A percentile compares a stretch with the other conserved stretches of the same genome.
These are phyloP conservation scores for Elsinoe arachidis DNA, from an alignment of 2,329 filamentous ascomycete genomes.

Conservation along the genomic window DNA sequence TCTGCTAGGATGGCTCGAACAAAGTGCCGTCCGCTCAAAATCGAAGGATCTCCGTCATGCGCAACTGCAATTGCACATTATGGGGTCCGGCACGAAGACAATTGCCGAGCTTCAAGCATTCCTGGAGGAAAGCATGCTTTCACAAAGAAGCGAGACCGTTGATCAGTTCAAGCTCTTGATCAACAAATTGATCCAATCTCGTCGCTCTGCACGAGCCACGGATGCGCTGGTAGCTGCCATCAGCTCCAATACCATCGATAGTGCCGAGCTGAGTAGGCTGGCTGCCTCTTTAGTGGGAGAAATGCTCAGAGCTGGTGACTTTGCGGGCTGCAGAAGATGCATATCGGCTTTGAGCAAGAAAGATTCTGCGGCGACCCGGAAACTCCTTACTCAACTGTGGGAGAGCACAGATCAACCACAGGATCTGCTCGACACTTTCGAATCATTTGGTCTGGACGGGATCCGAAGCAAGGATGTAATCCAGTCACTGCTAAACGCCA, in stretches of 20 bases:
- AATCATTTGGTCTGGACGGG: background rate
- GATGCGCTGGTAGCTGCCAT: background rate
- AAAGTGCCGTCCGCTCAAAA: background rate
- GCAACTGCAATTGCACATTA: background rate
- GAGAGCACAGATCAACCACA: background rate
- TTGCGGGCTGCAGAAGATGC: background rate
- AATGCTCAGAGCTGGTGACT: background rate
- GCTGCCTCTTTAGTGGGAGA: background rate
- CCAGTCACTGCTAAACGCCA: background rate
- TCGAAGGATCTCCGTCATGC: background rate
- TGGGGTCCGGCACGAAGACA: background rate
- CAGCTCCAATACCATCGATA: background rate
- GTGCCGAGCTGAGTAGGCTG: background rate
- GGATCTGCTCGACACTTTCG: constrained; percentile 1
- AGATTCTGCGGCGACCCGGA: background rate
- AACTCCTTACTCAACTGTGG: background rate
- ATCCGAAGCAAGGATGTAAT: background rate
- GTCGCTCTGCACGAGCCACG: background rate
- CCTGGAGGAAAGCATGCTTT: no score
- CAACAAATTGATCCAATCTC: background rate
- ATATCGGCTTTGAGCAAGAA: background rate
- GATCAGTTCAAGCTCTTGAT: no score
- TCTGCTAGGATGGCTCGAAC: background rate
- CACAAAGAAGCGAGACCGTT: no score
- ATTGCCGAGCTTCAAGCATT: no score